Percentiles rank a stretch among this genome's conserved stretches.
phyloP scores from a whole-genome alignment of 1,139 yeast species.

The Blastobotrys serpentis region DNA sequence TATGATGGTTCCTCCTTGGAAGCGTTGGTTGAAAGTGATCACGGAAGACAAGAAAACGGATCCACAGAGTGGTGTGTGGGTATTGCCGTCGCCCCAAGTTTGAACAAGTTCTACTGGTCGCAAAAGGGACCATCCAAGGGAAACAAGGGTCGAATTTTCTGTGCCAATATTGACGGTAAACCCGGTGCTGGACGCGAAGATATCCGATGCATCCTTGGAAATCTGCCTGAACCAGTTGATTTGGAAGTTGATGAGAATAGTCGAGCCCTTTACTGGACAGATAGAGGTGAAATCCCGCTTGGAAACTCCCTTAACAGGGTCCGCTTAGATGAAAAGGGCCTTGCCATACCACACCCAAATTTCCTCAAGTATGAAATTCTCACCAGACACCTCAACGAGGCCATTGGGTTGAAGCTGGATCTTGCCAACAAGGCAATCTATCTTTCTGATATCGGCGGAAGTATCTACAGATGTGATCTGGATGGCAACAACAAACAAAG shows the following conservation, averaged over 20 bases:
- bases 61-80: not conserved
- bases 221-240: not conserved
- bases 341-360: not conserved
- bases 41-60: not conserved
- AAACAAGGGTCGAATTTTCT: not conserved
- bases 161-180: not conserved
- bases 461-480: not conserved
- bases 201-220: not conserved
- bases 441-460: not conserved
- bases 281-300: not conserved
- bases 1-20: not conserved
- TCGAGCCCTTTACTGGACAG: not conserved
- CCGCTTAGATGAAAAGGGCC: not conserved
- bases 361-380: not conserved
- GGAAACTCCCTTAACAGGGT: not conserved
- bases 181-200: not conserved
- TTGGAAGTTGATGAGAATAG: not conserved
- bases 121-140: not conserved
- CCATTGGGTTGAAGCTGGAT: not conserved
- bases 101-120: slow-evolving; percentile 1
- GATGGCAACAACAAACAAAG: not conserved
- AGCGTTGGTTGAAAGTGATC: not conserved
- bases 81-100: not conserved
- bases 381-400: not conserved
- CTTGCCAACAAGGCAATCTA: not conserved